phyloP scores from a whole-genome alignment of 2,329 filamentous ascomycete genomes.

The Fusarium sp. region DNA sequence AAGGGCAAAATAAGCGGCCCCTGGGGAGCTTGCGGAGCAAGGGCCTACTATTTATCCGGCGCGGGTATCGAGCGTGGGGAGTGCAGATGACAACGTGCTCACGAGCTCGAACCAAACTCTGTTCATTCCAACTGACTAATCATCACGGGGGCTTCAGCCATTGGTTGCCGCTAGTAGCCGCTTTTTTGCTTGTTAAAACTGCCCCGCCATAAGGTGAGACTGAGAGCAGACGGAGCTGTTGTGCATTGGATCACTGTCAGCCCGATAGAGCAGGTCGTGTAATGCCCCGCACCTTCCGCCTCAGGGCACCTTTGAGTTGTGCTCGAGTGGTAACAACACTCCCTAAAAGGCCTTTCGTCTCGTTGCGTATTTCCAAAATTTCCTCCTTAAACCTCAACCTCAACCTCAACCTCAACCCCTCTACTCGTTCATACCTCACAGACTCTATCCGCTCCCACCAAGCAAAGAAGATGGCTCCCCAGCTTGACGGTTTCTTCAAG shows the following conservation, averaged over 20 bases:
- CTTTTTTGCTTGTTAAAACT: conserved; percentile 20
- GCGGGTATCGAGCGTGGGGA: background rate
- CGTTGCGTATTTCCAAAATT: conserved; percentile 35
- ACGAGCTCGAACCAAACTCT: conserved; percentile 17
- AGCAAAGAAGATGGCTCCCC: conserved; percentile 83
- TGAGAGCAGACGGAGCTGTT: conserved; percentile 29
- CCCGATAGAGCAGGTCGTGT: conserved; percentile 45
- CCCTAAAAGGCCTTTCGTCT: conserved; percentile 43
- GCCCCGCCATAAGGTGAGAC: conserved; percentile 45
- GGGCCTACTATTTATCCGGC: conserved; percentile 26
- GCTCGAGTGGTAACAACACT: conserved; percentile 38
- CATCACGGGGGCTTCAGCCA: conserved; percentile 27
- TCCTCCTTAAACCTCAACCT: conserved; percentile 29
- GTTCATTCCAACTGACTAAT: conserved; percentile 40
- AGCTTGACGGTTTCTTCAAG: conserved; percentile 92
- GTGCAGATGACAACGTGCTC: background rate
- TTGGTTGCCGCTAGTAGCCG: conserved; percentile 50
- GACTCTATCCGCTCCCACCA: conserved; percentile 66
- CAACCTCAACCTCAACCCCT: conserved; percentile 29
- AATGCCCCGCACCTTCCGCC: conserved; percentile 61
- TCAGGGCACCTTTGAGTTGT: conserved; percentile 47
- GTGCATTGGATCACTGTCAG: conserved; percentile 35
- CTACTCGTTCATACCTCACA: conserved; percentile 61
- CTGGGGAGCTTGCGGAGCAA: conserved; percentile 16
- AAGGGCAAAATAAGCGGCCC: conserved; percentile 20